Conservation (phyloP, 192 early-diverging fungal genomes). For the Linnemannia exigua region DNA sequence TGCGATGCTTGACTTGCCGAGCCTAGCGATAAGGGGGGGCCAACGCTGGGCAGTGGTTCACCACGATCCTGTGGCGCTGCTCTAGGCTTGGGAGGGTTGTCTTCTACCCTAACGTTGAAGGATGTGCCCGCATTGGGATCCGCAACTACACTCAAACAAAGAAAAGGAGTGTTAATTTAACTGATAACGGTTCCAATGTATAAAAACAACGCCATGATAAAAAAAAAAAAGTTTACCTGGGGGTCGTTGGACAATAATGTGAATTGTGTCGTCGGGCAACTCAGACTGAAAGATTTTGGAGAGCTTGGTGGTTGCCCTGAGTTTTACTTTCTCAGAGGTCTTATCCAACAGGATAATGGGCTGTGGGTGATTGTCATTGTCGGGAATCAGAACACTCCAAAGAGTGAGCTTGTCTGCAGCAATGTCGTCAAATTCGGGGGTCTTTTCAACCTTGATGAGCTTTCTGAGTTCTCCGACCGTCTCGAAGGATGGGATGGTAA, state of each 20-base stretch:
- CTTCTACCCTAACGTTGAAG: no score
- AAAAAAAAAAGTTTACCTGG: no score
- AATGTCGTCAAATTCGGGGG: slow-evolving; percentile 2
- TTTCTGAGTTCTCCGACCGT: background rate
- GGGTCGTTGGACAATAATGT: background rate
- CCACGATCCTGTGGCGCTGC: background rate
- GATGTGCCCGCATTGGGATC: no score
- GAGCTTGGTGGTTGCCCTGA: background rate
- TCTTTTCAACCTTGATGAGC: slow-evolving; percentile 18
- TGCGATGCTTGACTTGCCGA: background rate
- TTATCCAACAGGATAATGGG: background rate
- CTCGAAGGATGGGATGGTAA: background rate
- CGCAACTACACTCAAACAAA: no score
- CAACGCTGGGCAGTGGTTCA: background rate
- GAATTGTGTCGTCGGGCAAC: background rate
- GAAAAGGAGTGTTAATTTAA: no score
- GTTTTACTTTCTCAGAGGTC: background rate
- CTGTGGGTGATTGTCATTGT: no score
- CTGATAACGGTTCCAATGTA: no score
- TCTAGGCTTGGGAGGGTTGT: background rate
- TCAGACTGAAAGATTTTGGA: background rate
- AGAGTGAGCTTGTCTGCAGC: slow-evolving; percentile 12
- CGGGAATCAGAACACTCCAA: background rate
- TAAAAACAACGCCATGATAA: no score
- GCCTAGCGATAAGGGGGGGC: background rate